Evolutionary conservation across 2,329 filamentous ascomycete genomes (phyloP).

Genomic region (Hypoxylon sp.): DNA sequence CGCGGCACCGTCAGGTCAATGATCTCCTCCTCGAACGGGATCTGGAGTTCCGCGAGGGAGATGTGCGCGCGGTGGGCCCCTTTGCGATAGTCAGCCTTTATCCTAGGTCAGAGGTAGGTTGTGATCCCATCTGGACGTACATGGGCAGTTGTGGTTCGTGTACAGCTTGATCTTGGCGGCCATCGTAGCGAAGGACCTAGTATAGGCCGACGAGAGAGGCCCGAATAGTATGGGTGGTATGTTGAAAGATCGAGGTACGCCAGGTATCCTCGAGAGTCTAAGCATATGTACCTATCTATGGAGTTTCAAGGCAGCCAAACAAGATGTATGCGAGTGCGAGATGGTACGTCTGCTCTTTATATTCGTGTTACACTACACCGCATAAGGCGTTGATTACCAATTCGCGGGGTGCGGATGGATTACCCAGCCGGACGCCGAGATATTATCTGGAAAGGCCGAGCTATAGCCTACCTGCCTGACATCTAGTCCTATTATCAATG

Average conservation of each 20-base stretch:
- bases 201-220: background rate
- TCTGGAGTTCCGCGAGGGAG: constrained; percentile 68
- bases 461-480: too few species aligned
- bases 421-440: background rate
- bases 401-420: constrained; percentile 21
- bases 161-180: constrained; percentile 41
- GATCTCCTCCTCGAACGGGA: constrained; percentile 74
- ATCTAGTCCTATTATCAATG: background rate
- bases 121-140: constrained; percentile 29
- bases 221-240: background rate
- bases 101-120: background rate
- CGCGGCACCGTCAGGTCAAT: constrained; percentile 76
- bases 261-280: background rate
- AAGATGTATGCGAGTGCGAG: background rate
- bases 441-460: too few species aligned
- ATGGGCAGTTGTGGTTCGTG: constrained; percentile 43
- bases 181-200: constrained; percentile 21
- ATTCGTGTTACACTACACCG: background rate
- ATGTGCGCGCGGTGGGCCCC: constrained; percentile 80
- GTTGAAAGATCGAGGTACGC: background rate
- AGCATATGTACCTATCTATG: too few species aligned
- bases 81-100: constrained; percentile 38
- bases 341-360: background rate
- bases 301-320: background rate
- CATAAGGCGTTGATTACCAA: constrained; percentile 22